These are phyloP conservation scores for Ulmus americana DNA, from an alignment of 331 rosid species.

Conservation along the genomic window DNA sequence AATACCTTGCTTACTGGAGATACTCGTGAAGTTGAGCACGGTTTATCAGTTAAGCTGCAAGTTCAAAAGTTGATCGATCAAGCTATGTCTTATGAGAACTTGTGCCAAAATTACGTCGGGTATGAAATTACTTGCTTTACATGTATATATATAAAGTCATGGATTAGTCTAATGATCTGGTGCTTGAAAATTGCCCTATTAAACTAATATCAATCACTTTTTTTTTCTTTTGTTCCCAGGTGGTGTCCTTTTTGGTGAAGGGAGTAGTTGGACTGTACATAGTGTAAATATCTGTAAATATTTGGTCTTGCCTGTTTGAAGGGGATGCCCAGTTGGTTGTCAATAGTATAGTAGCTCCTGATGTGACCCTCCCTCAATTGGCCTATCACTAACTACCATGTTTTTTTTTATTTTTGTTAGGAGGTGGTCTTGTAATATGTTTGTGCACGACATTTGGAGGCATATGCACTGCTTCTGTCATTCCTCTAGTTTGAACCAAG, in stretches of 20 bases:
- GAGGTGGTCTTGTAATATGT: too few species aligned
- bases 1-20: constrained; percentile 70
- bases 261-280: constrained; percentile 4
- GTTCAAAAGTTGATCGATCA: constrained; percentile 80
- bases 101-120: constrained; percentile 98
- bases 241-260: constrained; percentile 95
- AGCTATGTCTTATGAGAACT: constrained; percentile 76
- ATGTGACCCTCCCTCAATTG: too few species aligned
- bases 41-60: constrained; percentile 79
- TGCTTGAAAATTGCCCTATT: background rate
- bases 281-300: constrained; percentile 38
- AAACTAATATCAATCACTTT: background rate
- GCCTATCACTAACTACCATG: too few species aligned
- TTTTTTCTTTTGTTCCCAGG: constrained; percentile 36
- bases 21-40: constrained; percentile 76
- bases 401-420: too few species aligned
- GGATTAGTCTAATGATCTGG: too few species aligned
- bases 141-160: background rate
- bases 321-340: too few species aligned
- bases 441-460: too few species aligned
- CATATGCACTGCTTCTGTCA: too few species aligned
- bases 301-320: too few species aligned
- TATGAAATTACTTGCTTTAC: constrained; percentile 26
- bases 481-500: too few species aligned
- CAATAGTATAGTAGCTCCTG: too few species aligned